Percentiles rank a stretch among this genome's conserved stretches.
Conservation (phyloP, 1,284 basidiomycete genomes). For the Apiotrichum mycotoxinovorans region DNA sequence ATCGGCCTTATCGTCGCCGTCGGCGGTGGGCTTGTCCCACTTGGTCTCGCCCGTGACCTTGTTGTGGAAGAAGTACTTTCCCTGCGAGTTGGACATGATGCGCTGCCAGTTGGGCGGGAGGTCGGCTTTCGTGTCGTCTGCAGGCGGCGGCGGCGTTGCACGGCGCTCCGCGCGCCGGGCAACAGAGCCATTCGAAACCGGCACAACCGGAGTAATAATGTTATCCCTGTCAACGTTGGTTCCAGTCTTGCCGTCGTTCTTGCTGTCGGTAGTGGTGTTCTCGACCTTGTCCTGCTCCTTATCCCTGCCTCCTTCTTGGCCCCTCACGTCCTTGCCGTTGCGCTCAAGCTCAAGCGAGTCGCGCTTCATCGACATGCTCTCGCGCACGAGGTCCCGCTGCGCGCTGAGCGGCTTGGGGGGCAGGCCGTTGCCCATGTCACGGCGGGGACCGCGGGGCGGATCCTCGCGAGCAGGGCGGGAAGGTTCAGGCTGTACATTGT, state of each 20-base stretch:
- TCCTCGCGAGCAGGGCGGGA: neutral
- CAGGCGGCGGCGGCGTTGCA: neutral
- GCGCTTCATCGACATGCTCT: too few relatives aligned
- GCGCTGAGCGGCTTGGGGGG: too few relatives aligned
- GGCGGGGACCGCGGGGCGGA: neutral
- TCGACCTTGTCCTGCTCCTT: too few relatives aligned
- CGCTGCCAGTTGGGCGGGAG: slow-evolving; percentile 8
- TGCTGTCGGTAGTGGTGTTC: neutral
- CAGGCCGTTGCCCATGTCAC: too few relatives aligned
- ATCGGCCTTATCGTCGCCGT: neutral
- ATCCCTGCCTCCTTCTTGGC: too few relatives aligned
- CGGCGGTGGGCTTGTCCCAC: slow-evolving; percentile 8
- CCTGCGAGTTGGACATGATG: slow-evolving; percentile 8
- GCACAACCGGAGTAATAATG: neutral
- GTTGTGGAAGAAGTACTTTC: slow-evolving; percentile 15
- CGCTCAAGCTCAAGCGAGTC: neutral
- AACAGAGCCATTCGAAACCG: neutral
- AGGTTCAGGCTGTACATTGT: neutral
- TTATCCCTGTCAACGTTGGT: neutral
- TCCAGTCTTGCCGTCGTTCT: neutral
- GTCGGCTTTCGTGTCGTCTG: neutral
- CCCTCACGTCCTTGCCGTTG: neutral
- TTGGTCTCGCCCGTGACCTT: slow-evolving; percentile 1
- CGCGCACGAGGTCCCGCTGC: neutral
- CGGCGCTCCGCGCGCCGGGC: neutral